A percentile compares a stretch with the other conserved stretches of the same genome.
phyloP scores from a whole-genome alignment of 371 early-diverging fungal genomes.

The Blakeslea trispora region DNA sequence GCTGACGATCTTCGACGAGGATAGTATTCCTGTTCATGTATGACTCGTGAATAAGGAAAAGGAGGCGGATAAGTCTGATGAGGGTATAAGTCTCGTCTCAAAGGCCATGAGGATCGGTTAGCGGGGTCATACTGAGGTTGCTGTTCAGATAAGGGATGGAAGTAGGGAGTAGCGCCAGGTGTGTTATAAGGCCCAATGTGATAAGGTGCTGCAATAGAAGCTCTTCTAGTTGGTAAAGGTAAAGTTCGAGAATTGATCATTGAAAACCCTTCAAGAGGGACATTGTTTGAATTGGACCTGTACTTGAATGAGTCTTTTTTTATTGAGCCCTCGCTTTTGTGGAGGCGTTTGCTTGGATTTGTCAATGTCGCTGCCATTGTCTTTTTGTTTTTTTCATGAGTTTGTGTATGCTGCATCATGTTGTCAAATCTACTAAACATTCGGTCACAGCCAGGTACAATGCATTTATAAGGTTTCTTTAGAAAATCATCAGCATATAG shows the following conservation, averaged over 20 bases:
- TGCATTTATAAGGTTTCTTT: slow-evolving; percentile 32
- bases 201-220: slow-evolving; percentile 1
- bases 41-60: not conserved
- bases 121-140: slow-evolving; percentile 1
- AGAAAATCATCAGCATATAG: not conserved
- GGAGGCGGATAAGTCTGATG: not conserved
- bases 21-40: not conserved
- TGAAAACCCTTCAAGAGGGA: slow-evolving; percentile 8
- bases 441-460: slow-evolving; percentile 21
- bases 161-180: not conserved
- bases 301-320: too few relatives aligned
- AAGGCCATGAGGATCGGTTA: slow-evolving; percentile 28
- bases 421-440: slow-evolving; percentile 35
- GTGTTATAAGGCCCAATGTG: not conserved
- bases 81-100: slow-evolving; percentile 9
- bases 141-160: not conserved
- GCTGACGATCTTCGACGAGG: slow-evolving; percentile 16
- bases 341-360: slow-evolving; percentile 1
- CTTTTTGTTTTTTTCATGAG: slow-evolving; percentile 27
- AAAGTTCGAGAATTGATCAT: slow-evolving; percentile 17
- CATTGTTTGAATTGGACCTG: not conserved
- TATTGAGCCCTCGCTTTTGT: not conserved
- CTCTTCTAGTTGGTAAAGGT: slow-evolving; percentile 15
- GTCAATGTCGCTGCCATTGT: not conserved
- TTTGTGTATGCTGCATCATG: slow-evolving; percentile 37